Evolutionary conservation across 1,284 basidiomycete genomes (phyloP), one percentile per base, ranked within the genome.

Genomic region (Puccinia novopanici): DNA sequence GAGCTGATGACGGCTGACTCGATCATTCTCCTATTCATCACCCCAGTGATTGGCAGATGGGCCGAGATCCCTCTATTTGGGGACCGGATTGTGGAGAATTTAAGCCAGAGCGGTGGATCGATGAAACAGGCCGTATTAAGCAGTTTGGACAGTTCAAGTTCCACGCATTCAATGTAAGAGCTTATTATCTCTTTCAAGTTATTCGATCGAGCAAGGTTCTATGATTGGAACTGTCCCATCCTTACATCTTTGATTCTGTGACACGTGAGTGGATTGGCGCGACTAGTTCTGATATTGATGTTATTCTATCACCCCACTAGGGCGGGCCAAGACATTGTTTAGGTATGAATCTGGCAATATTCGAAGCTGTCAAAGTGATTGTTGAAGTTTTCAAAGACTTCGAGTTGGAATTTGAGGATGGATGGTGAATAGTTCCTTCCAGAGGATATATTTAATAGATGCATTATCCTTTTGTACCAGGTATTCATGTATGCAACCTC

Each of bases 71-170:
- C 4, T 9, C 55, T 2, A 34, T 84, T 13, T 84, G 83, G 83
- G 83, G 83, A 0, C 70, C 57, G 0, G 82, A 84, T 45, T 83
- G 82, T 10, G 54, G 42, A 0, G 80, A 83, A 59, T 84, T 82
- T 78, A 82, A 82, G 48, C 84, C 84, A 2, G 42, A 57, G 0
- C 68, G 84, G 0, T 84, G 83, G 83, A 76, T 84, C 59, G 82
- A 83, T 61, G 63, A 71, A 12, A n/a, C 81, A 0, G 82, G 83
- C 9, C 22, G 67, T 4, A 24, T 84, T 12, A 81, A 63, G 45
- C 81, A 81, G 65, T 82, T 82, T 52, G 67, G 57, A 24, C 81
- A 71, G 50, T 84, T 77, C 68, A 84, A 83, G 45, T 81, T 76
- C 37, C 82, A 83, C 42, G 78, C 63, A 22, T 84, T 84, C 71